Evolutionary conservation across 352 stramenopile genomes (phyloP).

Genomic region (Phytophthora chlamydospora): DNA sequence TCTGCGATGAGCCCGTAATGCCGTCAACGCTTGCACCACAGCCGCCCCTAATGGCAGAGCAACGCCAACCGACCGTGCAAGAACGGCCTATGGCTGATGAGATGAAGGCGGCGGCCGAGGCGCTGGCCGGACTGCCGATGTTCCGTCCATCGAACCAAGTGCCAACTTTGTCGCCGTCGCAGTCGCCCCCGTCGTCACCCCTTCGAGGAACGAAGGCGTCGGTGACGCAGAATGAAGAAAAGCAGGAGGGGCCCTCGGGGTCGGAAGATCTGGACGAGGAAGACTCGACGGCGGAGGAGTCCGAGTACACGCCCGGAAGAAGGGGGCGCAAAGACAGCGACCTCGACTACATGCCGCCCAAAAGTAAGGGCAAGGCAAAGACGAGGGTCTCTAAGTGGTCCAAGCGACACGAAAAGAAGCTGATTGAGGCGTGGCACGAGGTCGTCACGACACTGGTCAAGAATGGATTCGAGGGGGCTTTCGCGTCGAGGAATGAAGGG

Average conservation of each 20-base stretch:
- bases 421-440: constrained; percentile 43
- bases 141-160: constrained; percentile 14
- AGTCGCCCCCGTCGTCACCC: constrained; percentile 26
- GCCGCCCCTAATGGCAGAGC: not conserved
- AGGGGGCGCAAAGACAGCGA: constrained; percentile 16
- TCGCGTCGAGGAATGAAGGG: constrained; percentile 36
- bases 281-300: constrained; percentile 5
- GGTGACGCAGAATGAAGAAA: not conserved
- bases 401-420: constrained; percentile 31
- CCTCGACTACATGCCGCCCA: constrained; percentile 28
- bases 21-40: not conserved
- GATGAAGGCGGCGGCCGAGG: constrained; percentile 42
- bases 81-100: constrained; percentile 29
- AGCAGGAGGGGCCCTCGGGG: constrained; percentile 8
- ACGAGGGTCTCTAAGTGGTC: constrained; percentile 32
- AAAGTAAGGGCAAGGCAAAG: constrained; percentile 33
- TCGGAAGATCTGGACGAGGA: constrained; percentile 1
- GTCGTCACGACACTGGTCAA: constrained; percentile 29
- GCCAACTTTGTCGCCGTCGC: constrained; percentile 17
- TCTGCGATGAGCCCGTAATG: constrained; percentile 20
- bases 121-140: constrained; percentile 41
- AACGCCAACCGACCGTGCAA: not conserved
- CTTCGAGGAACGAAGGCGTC: constrained; percentile 1
- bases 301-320: constrained; percentile 4
- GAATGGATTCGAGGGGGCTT: constrained; percentile 27